phyloP scores from a whole-genome alignment of 169 alveolate genomes.

The Perkinsus marinus region DNA sequence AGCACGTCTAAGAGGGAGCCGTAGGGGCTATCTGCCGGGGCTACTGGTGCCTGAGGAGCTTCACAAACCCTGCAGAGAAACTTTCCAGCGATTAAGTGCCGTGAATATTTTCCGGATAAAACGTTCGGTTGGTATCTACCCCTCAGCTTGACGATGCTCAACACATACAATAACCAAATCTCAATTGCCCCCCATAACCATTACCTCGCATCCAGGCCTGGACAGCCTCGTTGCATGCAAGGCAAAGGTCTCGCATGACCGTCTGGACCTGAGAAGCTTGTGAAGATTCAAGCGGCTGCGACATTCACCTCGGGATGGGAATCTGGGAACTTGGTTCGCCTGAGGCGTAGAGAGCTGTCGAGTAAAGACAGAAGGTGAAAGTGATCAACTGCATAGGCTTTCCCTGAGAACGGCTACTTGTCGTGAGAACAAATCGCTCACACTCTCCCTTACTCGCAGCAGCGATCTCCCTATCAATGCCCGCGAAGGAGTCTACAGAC shows the following conservation, averaged over 20 bases:
- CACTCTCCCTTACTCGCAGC: background rate
- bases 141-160: too few species aligned
- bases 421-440: background rate
- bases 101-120: too few species aligned
- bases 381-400: background rate
- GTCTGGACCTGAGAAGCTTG: background rate
- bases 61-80: background rate
- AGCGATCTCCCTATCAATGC: background rate
- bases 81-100: too few species aligned
- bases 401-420: background rate
- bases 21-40: background rate
- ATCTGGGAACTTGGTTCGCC: background rate
- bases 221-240: background rate
- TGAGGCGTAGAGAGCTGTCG: background rate
- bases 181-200: background rate
- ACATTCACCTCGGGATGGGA: background rate
- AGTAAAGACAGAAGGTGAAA: background rate
- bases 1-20: background rate
- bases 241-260: background rate
- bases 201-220: background rate
- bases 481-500: background rate
- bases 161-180: too few species aligned
- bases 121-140: too few species aligned
- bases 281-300: background rate
- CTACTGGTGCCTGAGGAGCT: background rate